Evolutionary conservation across 495 filamentous ascomycete species (phyloP).

Genomic region (Gamarada debralockiae): DNA sequence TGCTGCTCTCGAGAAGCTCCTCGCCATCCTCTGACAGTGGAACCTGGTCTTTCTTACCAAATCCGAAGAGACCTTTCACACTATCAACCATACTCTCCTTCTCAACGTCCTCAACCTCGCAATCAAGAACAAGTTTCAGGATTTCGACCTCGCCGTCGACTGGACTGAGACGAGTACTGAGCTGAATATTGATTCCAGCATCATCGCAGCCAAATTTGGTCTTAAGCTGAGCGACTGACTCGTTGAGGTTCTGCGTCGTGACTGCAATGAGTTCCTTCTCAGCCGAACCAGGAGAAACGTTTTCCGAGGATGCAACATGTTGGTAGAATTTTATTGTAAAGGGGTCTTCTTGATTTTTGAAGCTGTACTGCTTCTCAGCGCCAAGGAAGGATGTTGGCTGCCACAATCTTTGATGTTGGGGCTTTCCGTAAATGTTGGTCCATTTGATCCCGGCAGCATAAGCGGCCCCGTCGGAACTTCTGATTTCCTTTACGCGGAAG

Average conservation of each 20-base stretch:
- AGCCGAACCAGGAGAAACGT: constrained; percentile 27
- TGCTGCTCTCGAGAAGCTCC: constrained; percentile 38
- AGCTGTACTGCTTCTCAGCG: constrained; percentile 78
- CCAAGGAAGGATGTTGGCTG: constrained; percentile 71
- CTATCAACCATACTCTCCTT: constrained; percentile 82
- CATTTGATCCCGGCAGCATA: constrained; percentile 74
- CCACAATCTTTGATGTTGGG: constrained; percentile 66
- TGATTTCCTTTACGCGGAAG: constrained; percentile 97
- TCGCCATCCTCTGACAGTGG: constrained; percentile 64
- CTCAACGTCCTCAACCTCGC: constrained; percentile 63
- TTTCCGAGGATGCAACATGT: constrained; percentile 38
- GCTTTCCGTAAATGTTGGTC: constrained; percentile 61
- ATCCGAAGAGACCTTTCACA: constrained; percentile 92
- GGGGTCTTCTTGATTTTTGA: constrained; percentile 75
- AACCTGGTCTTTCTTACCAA: constrained; percentile 74
- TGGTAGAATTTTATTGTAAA: constrained; percentile 71
- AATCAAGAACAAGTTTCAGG: constrained; percentile 71
- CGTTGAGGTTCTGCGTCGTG: constrained; percentile 77
- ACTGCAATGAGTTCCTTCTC: constrained; percentile 26
- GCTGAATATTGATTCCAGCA: constrained; percentile 74
- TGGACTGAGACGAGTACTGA: constrained; percentile 65
- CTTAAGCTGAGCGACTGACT: constrained; percentile 67
- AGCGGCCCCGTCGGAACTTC: constrained; percentile 64
- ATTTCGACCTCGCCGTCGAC: constrained; percentile 84
- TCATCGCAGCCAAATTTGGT: constrained; percentile 71